These are phyloP conservation scores for Lunularia cruciata DNA, from an alignment of 225 moss, liverwort and hornwort genomes.

Conservation along the genomic window DNA sequence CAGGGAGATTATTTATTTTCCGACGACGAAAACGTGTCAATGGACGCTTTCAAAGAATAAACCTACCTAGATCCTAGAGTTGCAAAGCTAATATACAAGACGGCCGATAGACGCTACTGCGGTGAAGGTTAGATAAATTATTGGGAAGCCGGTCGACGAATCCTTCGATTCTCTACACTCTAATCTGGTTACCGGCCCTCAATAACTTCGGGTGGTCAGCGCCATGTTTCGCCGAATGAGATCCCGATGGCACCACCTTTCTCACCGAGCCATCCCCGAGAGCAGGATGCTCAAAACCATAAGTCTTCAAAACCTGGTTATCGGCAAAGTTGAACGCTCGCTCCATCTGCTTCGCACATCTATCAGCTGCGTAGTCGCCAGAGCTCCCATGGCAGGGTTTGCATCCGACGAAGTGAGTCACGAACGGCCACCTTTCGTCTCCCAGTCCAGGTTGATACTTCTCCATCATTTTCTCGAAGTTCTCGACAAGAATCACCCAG, in stretches of 20 bases:
- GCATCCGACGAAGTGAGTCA: slow-evolving; percentile 49
- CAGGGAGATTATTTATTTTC: too few relatives aligned
- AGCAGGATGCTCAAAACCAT: slow-evolving; percentile 34
- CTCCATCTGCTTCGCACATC: slow-evolving; percentile 46
- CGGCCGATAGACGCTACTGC: slow-evolving; percentile 2
- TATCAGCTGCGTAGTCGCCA: slow-evolving; percentile 38
- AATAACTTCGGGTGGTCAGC: too few relatives aligned
- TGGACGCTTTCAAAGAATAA: slow-evolving; percentile 2
- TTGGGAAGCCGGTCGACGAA: too few relatives aligned
- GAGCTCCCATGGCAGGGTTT: slow-evolving; percentile 45
- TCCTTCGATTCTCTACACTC: too few relatives aligned
- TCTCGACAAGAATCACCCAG: slow-evolving; percentile 48
- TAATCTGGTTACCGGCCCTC: too few relatives aligned
- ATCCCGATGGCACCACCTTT: slow-evolving; percentile 21
- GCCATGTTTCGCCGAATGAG: too few relatives aligned
- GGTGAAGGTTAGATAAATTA: too few relatives aligned
- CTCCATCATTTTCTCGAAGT: slow-evolving; percentile 47
- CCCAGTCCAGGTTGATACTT: slow-evolving; percentile 39
- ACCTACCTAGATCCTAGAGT: neutral
- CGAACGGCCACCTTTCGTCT: slow-evolving; percentile 46
- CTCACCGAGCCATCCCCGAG: slow-evolving; percentile 22
- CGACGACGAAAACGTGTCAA: neutral
- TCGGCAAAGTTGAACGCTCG: slow-evolving; percentile 49
- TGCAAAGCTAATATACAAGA: neutral
- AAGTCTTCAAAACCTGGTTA: slow-evolving; percentile 40